Base-by-base conservation (phyloP, 2,329 filamentous ascomycete genomes). In the Aspergillus novoparasiticus region DNA sequence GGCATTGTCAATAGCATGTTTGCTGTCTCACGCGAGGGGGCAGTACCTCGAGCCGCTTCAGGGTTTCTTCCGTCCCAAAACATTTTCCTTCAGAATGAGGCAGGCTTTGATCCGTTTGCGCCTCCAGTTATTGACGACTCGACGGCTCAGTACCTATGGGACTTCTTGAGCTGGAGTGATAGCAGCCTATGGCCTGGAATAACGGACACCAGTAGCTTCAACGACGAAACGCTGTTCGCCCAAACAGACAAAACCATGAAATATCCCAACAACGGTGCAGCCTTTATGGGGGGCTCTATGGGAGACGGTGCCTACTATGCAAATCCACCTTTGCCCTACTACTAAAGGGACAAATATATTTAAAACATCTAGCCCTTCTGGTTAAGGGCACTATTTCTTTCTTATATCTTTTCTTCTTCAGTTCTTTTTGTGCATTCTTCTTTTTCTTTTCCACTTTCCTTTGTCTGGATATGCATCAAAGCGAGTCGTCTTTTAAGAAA, bases 111-210 rank as follows among this genome's bases (percentile, higher is more conserved):
- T 46, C 66, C 71, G 0, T 62, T 75, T 3, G 59, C 69, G 9
- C 60, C 66, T 6, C 68, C 71, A 0, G 69, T 72, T 16, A 66
- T 73, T 6, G 72, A 76, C 58, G 72, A 76, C 4, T 68, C 71
- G 2, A 71, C 65, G 19, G 67, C 71, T 2, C 74, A 76, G 59
- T 73, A 75, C 61, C 71, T 78, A 12, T 77, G 75, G 75, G 76
- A 78, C 58, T 78, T 76, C 59, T 66, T 78, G 34, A 77, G 73
- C 59, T 78, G 76, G 76, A 77, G 76, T 61, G 76, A 78, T 41
- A 72, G 68, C 53, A 76, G 68, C 41, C 50, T 76, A 57, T 78
- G 65, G 75, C 71, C 72, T 1, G 73, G 71, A 0, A 58, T 75
- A 46, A 61, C 68, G 1, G 74, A 75, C 16, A 60, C 71, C 1